A percentile compares a stretch with the other conserved stretches of the same genome.
Evolutionary conservation across 441 rosid genomes (phyloP).

Genomic region (Gossypium davidsonii): DNA sequence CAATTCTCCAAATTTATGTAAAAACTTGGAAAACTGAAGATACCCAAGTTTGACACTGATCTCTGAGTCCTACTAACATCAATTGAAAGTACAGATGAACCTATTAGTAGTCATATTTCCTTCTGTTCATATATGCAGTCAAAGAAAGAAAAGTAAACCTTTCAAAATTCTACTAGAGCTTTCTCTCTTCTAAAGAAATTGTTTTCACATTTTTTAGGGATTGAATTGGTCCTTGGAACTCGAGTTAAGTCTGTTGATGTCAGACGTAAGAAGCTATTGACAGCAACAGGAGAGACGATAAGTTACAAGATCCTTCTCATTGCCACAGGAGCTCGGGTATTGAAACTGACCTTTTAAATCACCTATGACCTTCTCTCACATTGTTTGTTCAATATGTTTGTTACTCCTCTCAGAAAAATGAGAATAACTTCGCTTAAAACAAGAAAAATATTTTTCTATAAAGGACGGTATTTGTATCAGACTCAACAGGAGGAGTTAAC

Average conservation of each 20-base stretch:
- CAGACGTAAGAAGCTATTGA: conserved; percentile 76
- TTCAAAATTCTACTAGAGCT: background rate
- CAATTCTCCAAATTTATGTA: background rate
- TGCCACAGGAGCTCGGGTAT: conserved; percentile 99
- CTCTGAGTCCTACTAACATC: background rate
- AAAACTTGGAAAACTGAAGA: background rate
- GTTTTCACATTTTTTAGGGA: conserved; percentile 37
- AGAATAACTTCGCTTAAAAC: background rate
- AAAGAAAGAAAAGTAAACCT: background rate
- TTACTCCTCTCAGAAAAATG: background rate
- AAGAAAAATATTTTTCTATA: background rate
- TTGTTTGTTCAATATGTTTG: background rate
- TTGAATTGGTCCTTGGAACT: conserved; percentile 89
- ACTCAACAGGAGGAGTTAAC: too few species aligned
- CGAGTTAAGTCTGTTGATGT: conserved; percentile 85
- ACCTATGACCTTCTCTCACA: background rate
- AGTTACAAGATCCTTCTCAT: conserved; percentile 80
- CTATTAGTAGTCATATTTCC: background rate
- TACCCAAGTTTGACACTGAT: background rate
- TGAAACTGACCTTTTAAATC: conserved; percentile 31
- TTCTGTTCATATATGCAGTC: background rate
- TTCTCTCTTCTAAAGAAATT: background rate
- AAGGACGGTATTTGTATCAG: background rate
- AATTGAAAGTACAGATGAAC: background rate
- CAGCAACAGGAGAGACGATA: conserved; percentile 91